A percentile compares a stretch with the other conserved stretches of the same genome.
Evolutionary conservation across 139 green algal genomes (phyloP).

Genomic region (Chlamydomonas sp.): DNA sequence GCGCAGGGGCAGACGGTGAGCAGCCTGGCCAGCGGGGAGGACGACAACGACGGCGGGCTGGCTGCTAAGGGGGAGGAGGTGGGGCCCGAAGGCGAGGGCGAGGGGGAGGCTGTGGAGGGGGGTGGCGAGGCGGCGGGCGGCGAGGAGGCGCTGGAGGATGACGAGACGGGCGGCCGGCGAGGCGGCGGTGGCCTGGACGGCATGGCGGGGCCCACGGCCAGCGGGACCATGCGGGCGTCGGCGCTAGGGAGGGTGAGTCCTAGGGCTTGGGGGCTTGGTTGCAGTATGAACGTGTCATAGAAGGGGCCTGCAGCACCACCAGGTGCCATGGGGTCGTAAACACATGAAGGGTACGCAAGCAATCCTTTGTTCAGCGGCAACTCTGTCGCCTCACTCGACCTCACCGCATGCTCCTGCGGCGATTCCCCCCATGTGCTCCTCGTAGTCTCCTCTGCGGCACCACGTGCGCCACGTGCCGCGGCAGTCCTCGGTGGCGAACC

Average conservation of each 20-base stretch:
- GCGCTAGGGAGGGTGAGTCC: not conserved
- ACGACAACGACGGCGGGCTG: conserved; percentile 32
- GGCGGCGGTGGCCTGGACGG: not conserved
- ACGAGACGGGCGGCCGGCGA: not conserved
- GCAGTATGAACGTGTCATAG: too few relatives aligned
- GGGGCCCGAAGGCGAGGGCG: not conserved
- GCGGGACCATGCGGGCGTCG: not conserved
- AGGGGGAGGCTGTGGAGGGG: conserved; percentile 23
- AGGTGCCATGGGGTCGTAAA: too few relatives aligned
- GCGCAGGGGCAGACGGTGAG: not conserved
- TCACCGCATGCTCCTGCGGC: too few relatives aligned
- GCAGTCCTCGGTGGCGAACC: conserved; percentile 50
- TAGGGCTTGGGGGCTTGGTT: not conserved
- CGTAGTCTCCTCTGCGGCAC: conserved; percentile 14
- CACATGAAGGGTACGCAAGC: too few relatives aligned
- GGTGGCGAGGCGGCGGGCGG: too few relatives aligned
- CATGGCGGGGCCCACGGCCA: conserved; percentile 1
- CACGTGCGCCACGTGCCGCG: conserved; percentile 55
- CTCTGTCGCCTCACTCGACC: too few relatives aligned
- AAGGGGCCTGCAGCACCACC: too few relatives aligned
- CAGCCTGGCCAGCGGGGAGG: conserved; percentile 24
- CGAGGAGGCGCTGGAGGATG: not conserved
- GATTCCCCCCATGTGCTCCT: not conserved
- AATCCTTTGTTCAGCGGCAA: too few relatives aligned
- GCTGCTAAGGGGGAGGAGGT: conserved; percentile 31